Percentiles rank a stretch among this genome's conserved stretches.
phyloP scores from a whole-genome alignment of 2,329 filamentous ascomycete species.

The Madurella mycetomatis region DNA sequence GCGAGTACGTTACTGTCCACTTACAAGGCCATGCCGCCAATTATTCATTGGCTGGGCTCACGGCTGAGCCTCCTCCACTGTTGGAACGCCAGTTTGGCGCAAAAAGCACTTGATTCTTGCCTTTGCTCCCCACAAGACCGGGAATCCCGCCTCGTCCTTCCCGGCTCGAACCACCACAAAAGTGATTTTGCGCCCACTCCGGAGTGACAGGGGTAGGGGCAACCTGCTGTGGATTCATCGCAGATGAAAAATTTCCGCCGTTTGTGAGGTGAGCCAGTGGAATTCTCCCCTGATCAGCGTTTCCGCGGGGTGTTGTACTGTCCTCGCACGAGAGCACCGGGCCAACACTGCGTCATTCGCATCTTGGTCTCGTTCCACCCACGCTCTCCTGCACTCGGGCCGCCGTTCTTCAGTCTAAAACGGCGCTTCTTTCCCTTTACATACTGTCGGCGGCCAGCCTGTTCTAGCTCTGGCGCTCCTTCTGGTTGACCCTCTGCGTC shows the following conservation, averaged over 20 bases:
- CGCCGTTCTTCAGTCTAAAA: neutral
- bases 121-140: constrained; percentile 11
- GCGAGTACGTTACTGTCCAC: neutral
- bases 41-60: neutral
- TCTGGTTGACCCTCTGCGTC: neutral
- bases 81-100: constrained; percentile 1
- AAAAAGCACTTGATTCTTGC: constrained; percentile 3
- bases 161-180: neutral
- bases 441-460: neutral
- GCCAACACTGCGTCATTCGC: constrained; percentile 15
- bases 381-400: neutral
- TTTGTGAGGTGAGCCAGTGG: constrained; percentile 21
- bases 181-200: constrained; percentile 1
- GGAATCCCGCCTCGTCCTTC: constrained; percentile 9
- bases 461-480: neutral
- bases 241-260: constrained; percentile 2
- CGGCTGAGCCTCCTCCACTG: constrained; percentile 11
- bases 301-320: neutral
- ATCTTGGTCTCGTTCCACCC: constrained; percentile 9
- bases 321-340: neutral
- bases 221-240: neutral
- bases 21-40: neutral
- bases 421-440: neutral
- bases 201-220: constrained; percentile 6
- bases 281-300: constrained; percentile 16